A percentile compares a stretch with the other conserved stretches of the same genome.
These are phyloP conservation scores for Zygosaccharomyces bisporus DNA, from an alignment of 805 yeast genomes.

Conservation along the genomic window DNA sequence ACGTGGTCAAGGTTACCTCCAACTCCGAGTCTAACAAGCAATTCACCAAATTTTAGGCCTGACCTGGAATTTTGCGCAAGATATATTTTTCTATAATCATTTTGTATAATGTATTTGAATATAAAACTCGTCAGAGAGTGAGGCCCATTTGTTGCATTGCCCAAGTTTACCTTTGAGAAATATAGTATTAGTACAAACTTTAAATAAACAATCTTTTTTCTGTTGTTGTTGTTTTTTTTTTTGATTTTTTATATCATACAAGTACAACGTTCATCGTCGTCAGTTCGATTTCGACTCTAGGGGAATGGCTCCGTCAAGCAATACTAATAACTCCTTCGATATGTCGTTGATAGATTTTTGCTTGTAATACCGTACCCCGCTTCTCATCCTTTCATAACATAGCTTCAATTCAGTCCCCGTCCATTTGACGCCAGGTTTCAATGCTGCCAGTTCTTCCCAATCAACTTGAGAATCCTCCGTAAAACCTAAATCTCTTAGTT, in stretches of 20 bases:
- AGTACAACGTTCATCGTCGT: background rate
- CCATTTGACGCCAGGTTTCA: slow-evolving; percentile 49
- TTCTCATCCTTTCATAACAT: slow-evolving; percentile 58
- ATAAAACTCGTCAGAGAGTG: slow-evolving; percentile 11
- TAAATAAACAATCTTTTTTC: no score
- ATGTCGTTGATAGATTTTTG: slow-evolving; percentile 39
- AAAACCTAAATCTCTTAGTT: slow-evolving; percentile 43
- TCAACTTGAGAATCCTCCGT: slow-evolving; percentile 44
- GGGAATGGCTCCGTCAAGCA: slow-evolving; percentile 20
- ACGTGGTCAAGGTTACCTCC: slow-evolving; percentile 93
- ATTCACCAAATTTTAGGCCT: slow-evolving; percentile 87
- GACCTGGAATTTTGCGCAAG: slow-evolving; percentile 7
- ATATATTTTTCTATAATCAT: slow-evolving; percentile 22
- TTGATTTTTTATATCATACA: slow-evolving; percentile 8
- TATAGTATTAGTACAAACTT: background rate
- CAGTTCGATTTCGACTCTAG: slow-evolving; percentile 17
- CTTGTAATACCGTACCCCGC: slow-evolving; percentile 47
- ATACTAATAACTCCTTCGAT: slow-evolving; percentile 30
- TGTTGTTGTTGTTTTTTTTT: no score
- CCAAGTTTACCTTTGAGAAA: background rate
- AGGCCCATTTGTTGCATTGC: background rate
- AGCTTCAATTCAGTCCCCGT: slow-evolving; percentile 56
- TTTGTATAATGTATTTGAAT: slow-evolving; percentile 30
- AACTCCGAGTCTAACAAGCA: slow-evolving; percentile 85
- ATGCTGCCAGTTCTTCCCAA: slow-evolving; percentile 52